phyloP scores from a whole-genome alignment of 345 rosid species.

The Odontarrhena argentea region DNA sequence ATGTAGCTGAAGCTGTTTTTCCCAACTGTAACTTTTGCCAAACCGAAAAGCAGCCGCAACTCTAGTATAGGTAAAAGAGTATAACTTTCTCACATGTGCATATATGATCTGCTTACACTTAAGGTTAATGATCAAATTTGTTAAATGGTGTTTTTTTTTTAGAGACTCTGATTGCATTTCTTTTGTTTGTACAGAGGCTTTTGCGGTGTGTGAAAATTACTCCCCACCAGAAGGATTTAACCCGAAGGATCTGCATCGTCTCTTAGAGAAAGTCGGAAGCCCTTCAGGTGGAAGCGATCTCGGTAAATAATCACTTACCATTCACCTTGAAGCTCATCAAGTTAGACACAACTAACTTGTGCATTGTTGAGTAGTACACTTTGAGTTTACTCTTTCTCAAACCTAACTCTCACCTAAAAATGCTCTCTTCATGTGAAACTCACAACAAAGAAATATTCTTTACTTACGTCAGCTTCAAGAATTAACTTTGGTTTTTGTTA shows the following conservation, averaged over 20 bases:
- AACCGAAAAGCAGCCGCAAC: constrained; percentile 99
- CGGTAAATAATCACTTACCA: constrained; percentile 46
- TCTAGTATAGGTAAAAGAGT: constrained; percentile 84
- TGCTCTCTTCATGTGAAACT: constrained; percentile 34
- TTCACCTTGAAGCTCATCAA: constrained; percentile 27
- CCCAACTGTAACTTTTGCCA: constrained; percentile 90
- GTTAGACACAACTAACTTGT: constrained; percentile 33
- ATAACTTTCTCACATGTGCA: constrained; percentile 16
- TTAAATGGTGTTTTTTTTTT: not conserved
- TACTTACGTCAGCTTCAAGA: constrained; percentile 19
- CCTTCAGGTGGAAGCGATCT: constrained; percentile 88
- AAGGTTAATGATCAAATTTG: constrained; percentile 29
- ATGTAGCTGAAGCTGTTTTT: constrained; percentile 88
- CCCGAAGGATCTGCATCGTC: constrained; percentile 75
- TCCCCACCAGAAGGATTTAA: constrained; percentile 88
- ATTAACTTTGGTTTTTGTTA: not conserved
- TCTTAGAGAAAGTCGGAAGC: constrained; percentile 86
- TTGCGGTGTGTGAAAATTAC: constrained; percentile 93
- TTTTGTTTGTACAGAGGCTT: constrained; percentile 68
- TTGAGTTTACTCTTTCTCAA: constrained; percentile 33
- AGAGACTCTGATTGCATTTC: constrained; percentile 26
- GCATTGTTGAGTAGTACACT: constrained; percentile 35
- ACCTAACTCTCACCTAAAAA: constrained; percentile 37
- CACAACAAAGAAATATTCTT: constrained; percentile 23
- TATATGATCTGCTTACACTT: constrained; percentile 32